phyloP scores from a whole-genome alignment of 2,329 filamentous ascomycete genomes.

The Grosmannia clavigera region DNA sequence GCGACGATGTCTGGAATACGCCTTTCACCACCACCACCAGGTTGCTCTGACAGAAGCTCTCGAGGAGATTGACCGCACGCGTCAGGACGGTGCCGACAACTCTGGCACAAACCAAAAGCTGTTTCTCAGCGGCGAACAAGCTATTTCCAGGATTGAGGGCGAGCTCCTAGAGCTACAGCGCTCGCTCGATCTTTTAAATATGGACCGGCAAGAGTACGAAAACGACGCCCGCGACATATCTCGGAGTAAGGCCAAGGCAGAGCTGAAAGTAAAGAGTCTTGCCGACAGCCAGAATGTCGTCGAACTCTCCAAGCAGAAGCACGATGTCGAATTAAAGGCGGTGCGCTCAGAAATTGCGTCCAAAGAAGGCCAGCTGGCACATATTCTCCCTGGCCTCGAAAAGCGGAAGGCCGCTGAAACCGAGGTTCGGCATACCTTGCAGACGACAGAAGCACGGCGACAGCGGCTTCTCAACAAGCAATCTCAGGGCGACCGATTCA shows the following conservation, averaged over 20 bases:
- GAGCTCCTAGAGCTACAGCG: constrained; percentile 72
- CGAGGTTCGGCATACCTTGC: constrained; percentile 57
- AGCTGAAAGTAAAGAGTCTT: constrained; percentile 71
- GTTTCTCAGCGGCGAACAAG: constrained; percentile 67
- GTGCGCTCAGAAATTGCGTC: constrained; percentile 62
- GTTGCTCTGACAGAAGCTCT: constrained; percentile 64
- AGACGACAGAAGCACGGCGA: constrained; percentile 61
- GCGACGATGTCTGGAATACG: constrained; percentile 83
- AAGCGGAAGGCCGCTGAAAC: constrained; percentile 61
- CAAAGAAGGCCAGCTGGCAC: constrained; percentile 64
- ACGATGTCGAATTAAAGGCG: constrained; percentile 57
- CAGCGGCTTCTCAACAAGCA: constrained; percentile 85
- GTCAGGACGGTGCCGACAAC: constrained; percentile 71
- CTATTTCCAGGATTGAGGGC: constrained; percentile 62
- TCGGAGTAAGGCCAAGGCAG: constrained; percentile 69
- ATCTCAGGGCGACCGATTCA: constrained; percentile 75
- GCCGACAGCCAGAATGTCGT: constrained; percentile 71
- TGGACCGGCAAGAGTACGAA: constrained; percentile 79
- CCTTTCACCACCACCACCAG: constrained; percentile 84
- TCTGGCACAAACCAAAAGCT: constrained; percentile 68
- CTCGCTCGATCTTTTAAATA: constrained; percentile 69
- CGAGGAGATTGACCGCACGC: constrained; percentile 69
- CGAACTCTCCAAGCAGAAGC: constrained; percentile 58
- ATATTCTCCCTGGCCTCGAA: constrained; percentile 66
- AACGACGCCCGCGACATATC: constrained; percentile 77